Evolutionary conservation across 768 basidiomycete species (phyloP), one percentile per base, ranked within the genome.

Genomic region (Botryobasidium botryosum): DNA sequence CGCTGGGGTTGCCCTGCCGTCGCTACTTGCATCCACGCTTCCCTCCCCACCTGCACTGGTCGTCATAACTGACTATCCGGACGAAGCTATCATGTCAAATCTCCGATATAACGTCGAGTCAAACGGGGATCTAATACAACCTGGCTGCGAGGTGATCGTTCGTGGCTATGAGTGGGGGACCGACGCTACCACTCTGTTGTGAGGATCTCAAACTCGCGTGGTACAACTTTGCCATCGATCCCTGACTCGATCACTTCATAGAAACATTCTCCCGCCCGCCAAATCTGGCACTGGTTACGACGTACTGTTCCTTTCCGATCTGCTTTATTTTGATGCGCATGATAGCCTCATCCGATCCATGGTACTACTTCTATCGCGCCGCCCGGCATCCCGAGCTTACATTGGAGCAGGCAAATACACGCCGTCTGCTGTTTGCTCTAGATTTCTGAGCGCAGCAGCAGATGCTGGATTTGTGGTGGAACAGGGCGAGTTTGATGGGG

Each of bases 11-110:
- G 79, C 72, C 15, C 56, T 85, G 6, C 79, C 79, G 4, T 79
- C 76, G 0, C 61, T 82, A 1, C 63, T 84, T 1, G 52, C 72
- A 28, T 64, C 74, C 33, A 70, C 67, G 5, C 53, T 62, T 7
- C 46, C 59, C 2, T 51, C 60, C 3, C 61, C 77, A 3, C 60
- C 66, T 7, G 15, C 37, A 17, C 59, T 74, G 28, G 62, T 79
- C 29, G 71, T 79, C 12, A 64, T 67, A 18, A 80, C 76, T 3
- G 80, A 86, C 56, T 77, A 79, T 56, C 77, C 79, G 1, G 77
- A 81, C 52, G 61, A 68, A 2, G 59, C 57, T 3, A 79, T 83
- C 46, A 55, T 80, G 5, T 62, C 62, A 0, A 80, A 76, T 52
- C 63, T 83, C 20, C 51, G 54, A 33, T 53, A 51, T 3, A 84